phyloP scores from a whole-genome alignment of 2,329 filamentous ascomycete species.

The Epichloe sibirici region DNA sequence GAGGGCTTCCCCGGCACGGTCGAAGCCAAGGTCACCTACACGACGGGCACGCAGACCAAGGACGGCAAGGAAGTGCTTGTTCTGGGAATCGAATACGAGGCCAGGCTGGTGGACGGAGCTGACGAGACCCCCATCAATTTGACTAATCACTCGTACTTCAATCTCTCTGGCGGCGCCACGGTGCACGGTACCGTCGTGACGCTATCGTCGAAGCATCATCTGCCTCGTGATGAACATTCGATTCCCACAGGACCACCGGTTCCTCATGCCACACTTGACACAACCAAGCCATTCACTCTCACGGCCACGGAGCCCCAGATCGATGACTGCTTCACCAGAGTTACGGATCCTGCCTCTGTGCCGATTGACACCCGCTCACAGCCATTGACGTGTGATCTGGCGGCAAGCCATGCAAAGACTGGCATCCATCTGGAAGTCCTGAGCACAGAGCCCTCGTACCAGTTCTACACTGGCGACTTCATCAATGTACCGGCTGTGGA shows the following conservation, averaged over 20 bases:
- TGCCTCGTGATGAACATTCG: slow-evolving; percentile 58
- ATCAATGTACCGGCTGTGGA: slow-evolving; percentile 62
- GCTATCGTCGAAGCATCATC: slow-evolving; percentile 50
- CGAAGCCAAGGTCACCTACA: slow-evolving; percentile 67
- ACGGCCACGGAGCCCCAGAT: slow-evolving; percentile 60
- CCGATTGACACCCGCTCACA: slow-evolving; percentile 52
- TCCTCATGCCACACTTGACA: slow-evolving; percentile 51
- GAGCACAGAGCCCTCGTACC: slow-evolving; percentile 91
- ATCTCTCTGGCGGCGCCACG: slow-evolving; percentile 40
- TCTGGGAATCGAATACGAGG: slow-evolving; percentile 81
- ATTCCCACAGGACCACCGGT: slow-evolving; percentile 63
- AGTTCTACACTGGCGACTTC: slow-evolving; percentile 87
- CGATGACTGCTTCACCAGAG: slow-evolving; percentile 82
- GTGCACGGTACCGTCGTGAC: slow-evolving; percentile 53
- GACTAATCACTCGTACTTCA: slow-evolving; percentile 87
- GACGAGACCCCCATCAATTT: slow-evolving; percentile 89
- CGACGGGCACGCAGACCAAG: slow-evolving; percentile 52
- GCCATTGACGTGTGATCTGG: slow-evolving; percentile 55
- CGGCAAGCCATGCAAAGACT: slow-evolving; percentile 60
- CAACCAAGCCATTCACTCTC: slow-evolving; percentile 58
- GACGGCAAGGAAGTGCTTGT: slow-evolving; percentile 54
- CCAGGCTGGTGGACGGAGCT: slow-evolving; percentile 61
- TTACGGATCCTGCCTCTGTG: slow-evolving; percentile 45
- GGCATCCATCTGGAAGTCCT: slow-evolving; percentile 74
- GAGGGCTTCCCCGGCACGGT: slow-evolving; percentile 85